Evolutionary conservation across 352 stramenopile species (phyloP).

Genomic region (Phytophthora palmivora): DNA sequence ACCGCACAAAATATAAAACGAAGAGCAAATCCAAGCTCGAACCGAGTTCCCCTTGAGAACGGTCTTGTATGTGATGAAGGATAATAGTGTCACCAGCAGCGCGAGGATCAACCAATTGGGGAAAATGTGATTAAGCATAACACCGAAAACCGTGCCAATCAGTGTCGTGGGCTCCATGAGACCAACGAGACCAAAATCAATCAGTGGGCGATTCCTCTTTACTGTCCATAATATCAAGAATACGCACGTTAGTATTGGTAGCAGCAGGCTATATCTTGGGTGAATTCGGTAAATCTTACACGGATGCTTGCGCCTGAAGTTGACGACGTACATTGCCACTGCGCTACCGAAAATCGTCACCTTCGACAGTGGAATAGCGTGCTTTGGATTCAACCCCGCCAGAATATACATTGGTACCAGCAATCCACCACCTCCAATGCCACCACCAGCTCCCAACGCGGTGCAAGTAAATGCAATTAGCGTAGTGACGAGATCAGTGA

Average conservation of each 20-base stretch:
- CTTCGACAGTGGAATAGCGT: constrained; percentile 97
- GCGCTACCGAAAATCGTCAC: constrained; percentile 97
- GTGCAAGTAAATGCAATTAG: constrained; percentile 78
- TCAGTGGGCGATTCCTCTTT: constrained; percentile 90
- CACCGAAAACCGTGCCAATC: constrained; percentile 72
- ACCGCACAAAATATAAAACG: no score
- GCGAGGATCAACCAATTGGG: no score
- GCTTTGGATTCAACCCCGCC: constrained; percentile 90
- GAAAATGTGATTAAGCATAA: no score
- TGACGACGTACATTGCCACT: constrained; percentile 95
- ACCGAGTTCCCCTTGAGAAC: constrained; percentile 68
- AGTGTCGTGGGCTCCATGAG: constrained; percentile 96
- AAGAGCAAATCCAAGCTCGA: neutral
- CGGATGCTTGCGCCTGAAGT: constrained; percentile 93
- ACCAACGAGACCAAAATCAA: constrained; percentile 96
- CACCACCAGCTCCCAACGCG: constrained; percentile 89
- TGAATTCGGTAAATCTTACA: no score
- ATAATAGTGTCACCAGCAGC: constrained; percentile 70
- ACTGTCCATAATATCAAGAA: no score
- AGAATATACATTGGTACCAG: constrained; percentile 97
- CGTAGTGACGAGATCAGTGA: constrained; percentile 62
- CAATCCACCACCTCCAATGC: constrained; percentile 94
- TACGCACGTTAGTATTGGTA: no score
- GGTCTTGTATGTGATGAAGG: constrained; percentile 74
- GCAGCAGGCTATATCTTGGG: no score